A percentile compares a stretch with the other conserved stretches of the same genome.
phyloP scores from a whole-genome alignment of 1,284 basidiomycete species.

The Ganoderma leucocontextum region DNA sequence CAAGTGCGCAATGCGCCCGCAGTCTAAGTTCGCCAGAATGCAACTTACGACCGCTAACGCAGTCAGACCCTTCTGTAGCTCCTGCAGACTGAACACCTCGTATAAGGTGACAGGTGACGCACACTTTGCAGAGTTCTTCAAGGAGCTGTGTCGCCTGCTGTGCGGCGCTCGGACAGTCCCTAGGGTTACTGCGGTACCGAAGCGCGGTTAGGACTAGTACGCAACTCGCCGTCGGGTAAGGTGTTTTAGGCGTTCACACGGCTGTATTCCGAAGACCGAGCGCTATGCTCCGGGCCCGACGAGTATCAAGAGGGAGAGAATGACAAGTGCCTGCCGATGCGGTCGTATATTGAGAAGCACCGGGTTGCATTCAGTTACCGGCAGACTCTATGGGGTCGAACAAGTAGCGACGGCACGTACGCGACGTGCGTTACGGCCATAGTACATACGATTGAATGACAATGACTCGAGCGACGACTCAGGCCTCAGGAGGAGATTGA shows the following conservation, averaged over 20 bases:
- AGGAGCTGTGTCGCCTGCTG: not conserved
- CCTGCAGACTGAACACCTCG: not conserved
- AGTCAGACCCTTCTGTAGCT: too few relatives aligned
- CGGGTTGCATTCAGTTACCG: not conserved
- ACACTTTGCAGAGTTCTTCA: too few relatives aligned
- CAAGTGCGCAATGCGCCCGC: not conserved
- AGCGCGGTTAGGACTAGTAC: not conserved
- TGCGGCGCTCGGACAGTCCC: too few relatives aligned
- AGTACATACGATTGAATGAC: too few relatives aligned
- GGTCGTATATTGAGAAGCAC: not conserved
- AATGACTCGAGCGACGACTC: not conserved
- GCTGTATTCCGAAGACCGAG: not conserved
- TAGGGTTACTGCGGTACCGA: not conserved
- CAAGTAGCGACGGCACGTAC: not conserved
- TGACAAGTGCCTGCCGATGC: not conserved
- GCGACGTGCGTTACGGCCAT: not conserved
- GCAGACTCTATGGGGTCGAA: not conserved
- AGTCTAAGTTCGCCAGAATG: not conserved
- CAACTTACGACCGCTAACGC: not conserved
- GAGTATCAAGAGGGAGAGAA: not conserved
- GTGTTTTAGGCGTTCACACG: not conserved
- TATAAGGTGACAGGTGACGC: not conserved
- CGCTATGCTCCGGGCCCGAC: not conserved
- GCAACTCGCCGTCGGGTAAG: not conserved
- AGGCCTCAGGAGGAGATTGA: not conserved